These are phyloP conservation scores for Pyrenochaeta sp. DNA, from an alignment of 2,329 filamentous ascomycete species.

Conservation along the genomic window DNA sequence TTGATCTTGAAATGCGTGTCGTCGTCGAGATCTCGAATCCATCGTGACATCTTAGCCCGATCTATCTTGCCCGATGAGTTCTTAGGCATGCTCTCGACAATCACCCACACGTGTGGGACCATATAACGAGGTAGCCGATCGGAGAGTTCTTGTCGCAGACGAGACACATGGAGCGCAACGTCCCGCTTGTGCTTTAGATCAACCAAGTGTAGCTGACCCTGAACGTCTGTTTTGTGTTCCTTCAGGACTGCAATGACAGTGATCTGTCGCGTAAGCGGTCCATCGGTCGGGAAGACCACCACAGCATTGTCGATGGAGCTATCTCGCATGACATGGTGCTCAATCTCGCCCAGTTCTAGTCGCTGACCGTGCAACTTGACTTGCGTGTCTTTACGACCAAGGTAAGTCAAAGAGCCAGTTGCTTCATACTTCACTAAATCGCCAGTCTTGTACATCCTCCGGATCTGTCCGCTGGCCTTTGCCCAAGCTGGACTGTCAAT, in stretches of 20 bases:
- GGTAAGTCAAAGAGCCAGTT: slow-evolving; percentile 14
- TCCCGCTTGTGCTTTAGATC: too few relatives aligned
- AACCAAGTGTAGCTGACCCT: too few relatives aligned
- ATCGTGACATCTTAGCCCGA: background rate
- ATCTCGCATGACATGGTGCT: background rate
- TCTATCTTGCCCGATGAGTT: background rate
- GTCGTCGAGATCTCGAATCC: background rate
- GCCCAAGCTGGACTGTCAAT: slow-evolving; percentile 7
- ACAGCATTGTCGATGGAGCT: background rate
- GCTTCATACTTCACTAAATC: slow-evolving; percentile 10
- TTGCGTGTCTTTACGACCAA: background rate
- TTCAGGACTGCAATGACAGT: background rate
- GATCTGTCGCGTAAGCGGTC: background rate
- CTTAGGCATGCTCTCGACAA: background rate
- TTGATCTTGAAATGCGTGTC: background rate
- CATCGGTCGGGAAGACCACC: background rate
- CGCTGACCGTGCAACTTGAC: slow-evolving; percentile 1
- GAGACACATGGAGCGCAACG: too few relatives aligned
- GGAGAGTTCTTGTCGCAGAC: too few relatives aligned
- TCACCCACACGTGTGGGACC: background rate
- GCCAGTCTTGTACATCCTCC: slow-evolving; percentile 9
- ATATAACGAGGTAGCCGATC: background rate
- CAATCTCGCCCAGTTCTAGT: background rate
- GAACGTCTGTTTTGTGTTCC: too few relatives aligned
- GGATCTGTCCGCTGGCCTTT: background rate